These are phyloP conservation scores for Vaccinium macrocarpon DNA, from an alignment of 148 eudicot genomes.

Conservation along the genomic window DNA sequence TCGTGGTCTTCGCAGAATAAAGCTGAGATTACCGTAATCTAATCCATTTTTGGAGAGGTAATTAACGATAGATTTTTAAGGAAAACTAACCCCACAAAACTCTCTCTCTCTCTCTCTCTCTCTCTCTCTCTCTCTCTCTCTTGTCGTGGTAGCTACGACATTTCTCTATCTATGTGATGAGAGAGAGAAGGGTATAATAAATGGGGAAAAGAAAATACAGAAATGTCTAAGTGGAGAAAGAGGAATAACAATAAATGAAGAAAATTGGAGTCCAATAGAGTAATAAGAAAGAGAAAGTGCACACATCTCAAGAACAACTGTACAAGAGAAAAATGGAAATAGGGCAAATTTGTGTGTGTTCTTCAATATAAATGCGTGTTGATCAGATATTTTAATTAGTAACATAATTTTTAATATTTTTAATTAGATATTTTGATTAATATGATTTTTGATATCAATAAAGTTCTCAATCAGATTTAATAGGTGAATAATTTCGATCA, in stretches of 20 bases:
- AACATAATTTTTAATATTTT: too few species aligned
- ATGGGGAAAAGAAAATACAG: background rate
- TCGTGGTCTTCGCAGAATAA: background rate
- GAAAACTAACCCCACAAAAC: background rate
- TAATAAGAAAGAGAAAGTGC: constrained; percentile 13
- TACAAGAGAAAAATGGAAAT: background rate
- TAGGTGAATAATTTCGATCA: too few species aligned
- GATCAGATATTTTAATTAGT: too few species aligned
- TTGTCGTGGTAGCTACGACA: constrained; percentile 13
- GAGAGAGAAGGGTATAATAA: background rate
- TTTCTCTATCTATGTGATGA: background rate
- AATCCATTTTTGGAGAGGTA: background rate
- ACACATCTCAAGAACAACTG: constrained; percentile 31
- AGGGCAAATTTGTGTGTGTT: too few species aligned
- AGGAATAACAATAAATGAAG: background rate
- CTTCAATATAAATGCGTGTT: too few species aligned
- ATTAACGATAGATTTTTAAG: background rate
- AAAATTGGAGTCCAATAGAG: background rate
- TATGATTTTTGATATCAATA: too few species aligned
- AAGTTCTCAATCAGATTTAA: too few species aligned
- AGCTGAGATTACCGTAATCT: background rate
- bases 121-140: background rate
- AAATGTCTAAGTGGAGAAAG: background rate
- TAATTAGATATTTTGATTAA: too few species aligned
- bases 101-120: background rate